Conservation (phyloP, 768 basidiomycete species). For the Daedaleopsis sinensis region DNA sequence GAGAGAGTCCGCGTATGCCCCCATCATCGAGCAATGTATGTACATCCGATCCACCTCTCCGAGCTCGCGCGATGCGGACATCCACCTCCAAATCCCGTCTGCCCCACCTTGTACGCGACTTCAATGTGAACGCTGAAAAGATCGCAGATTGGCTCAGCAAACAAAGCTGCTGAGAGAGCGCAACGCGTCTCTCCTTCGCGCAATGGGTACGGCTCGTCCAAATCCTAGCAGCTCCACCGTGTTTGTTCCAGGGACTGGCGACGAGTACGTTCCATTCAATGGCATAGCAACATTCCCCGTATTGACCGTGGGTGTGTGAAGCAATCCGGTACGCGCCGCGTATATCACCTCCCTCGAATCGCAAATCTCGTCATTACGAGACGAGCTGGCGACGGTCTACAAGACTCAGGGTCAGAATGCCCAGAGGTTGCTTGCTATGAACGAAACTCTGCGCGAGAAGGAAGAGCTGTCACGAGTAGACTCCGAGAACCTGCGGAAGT, state of each 20-base stretch:
- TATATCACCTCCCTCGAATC: conserved; percentile 92
- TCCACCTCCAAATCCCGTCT: conserved; percentile 1
- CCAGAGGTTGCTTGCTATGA: conserved; percentile 90
- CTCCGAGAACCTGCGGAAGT: conserved; percentile 75
- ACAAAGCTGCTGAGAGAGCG: conserved; percentile 91
- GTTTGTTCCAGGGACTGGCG: conserved; percentile 59
- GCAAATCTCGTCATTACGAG: conserved; percentile 88
- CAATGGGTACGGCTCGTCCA: conserved; percentile 71
- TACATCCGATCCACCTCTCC: conserved; percentile 13
- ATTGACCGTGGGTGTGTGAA: conserved; percentile 30
- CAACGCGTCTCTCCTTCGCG: conserved; percentile 85
- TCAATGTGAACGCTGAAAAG: conserved; percentile 48
- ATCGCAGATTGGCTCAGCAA: conserved; percentile 89
- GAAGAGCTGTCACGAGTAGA: conserved; percentile 86
- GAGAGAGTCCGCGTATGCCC: conserved; percentile 77
- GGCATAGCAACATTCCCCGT: background rate
- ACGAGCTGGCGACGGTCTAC: conserved; percentile 93
- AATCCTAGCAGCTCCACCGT: conserved; percentile 67
- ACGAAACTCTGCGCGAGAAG: conserved; percentile 91
- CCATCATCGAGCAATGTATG: conserved; percentile 92
- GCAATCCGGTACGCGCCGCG: conserved; percentile 84
- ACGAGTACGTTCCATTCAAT: conserved; percentile 62
- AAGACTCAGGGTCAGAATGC: conserved; percentile 97
- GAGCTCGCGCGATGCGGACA: conserved; percentile 8
- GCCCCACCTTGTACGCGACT: conserved; percentile 12